Base-by-base conservation (phyloP, 75 land plant genomes). In the Pinus albicaulis region DNA sequence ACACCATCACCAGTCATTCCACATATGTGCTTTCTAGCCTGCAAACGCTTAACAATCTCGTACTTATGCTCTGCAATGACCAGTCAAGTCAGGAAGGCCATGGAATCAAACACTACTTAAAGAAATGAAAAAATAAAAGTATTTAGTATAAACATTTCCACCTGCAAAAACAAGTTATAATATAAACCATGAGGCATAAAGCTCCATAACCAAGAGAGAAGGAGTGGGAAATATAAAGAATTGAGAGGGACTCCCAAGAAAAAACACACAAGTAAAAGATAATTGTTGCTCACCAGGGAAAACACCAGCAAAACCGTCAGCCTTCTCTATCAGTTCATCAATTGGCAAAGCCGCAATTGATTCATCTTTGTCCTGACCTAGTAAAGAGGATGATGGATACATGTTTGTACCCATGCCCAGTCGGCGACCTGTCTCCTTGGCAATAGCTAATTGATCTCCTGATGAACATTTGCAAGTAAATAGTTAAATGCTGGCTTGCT, bases 1-100 rank as follows among this genome's bases (percentile, higher is more conserved):
- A 95, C 98, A 64, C 98, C 98, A 88, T 95, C 98, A 52, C 98
- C 98, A 79, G 98, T 95, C 98, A 95, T 95, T 71, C 98, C 98
- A 81, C 96, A 93, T n/a, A 95, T 89, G 77, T 95, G 98, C 68
- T 93, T 95, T 81, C 86, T 85, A 56, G 89, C 88, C 81, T 95
- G 98, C 56, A 95, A 84, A 12, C 92, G 85, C 77, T 93, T 90
- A 63, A 95, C 98, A 56, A 95, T 95, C 77, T 95, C 96, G 79
- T 93, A 95, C 62, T 95, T 95, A 80, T 95, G 98, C 83, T 95
- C 98, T 95, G 91, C 59, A 31, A 31, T 31, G 31, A 31, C 31
- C 31, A 73, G 22, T 36, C 57, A 55, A 72, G 16, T 24, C 19
- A 57, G 38, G 22, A 56, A 53, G 73, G 5, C 73, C 57, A 62